Evolutionary conservation across 2,329 filamentous ascomycete species (phyloP).

Genomic region (Teratosphaeria nubilosa): DNA sequence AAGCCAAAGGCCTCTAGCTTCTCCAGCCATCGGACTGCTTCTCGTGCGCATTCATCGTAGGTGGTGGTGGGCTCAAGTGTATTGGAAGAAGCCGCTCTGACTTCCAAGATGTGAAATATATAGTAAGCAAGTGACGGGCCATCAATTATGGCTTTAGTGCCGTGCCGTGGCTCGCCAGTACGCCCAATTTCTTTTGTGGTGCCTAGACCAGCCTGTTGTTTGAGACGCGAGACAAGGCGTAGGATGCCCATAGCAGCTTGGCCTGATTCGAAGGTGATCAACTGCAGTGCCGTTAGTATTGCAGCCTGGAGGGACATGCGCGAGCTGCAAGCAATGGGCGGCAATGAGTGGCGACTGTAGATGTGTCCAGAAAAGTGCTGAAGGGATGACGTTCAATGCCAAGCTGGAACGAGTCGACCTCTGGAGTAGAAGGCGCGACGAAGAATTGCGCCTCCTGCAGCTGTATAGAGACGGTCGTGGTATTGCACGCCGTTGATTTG

Average conservation of each 20-base stretch:
- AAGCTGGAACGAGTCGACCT: too few species aligned
- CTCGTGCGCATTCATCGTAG: slow-evolving; percentile 53
- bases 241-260: slow-evolving; percentile 15
- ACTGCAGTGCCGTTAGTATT: not conserved
- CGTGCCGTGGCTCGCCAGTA: slow-evolving; percentile 3
- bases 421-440: too few species aligned
- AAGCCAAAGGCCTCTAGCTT: slow-evolving; percentile 46
- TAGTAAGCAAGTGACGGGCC: slow-evolving; percentile 71
- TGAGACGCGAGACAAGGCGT: slow-evolving; percentile 13
- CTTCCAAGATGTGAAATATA: slow-evolving; percentile 43
- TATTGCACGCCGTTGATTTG: too few species aligned
- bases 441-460: too few species aligned
- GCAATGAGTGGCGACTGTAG: not conserved
- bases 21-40: slow-evolving; percentile 54
- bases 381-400: too few species aligned
- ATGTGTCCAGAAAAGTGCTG: not conserved
- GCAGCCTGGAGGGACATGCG: not conserved
- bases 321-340: not conserved
- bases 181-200: slow-evolving; percentile 1
- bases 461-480: too few species aligned
- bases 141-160: slow-evolving; percentile 49
- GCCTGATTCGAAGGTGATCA: not conserved
- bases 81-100: not conserved
- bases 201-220: slow-evolving; percentile 3
- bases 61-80: not conserved